Percentiles rank a stretch among this genome's conserved stretches.
Evolutionary conservation across 768 basidiomycete genomes (phyloP).

Genomic region (Russula sp.): DNA sequence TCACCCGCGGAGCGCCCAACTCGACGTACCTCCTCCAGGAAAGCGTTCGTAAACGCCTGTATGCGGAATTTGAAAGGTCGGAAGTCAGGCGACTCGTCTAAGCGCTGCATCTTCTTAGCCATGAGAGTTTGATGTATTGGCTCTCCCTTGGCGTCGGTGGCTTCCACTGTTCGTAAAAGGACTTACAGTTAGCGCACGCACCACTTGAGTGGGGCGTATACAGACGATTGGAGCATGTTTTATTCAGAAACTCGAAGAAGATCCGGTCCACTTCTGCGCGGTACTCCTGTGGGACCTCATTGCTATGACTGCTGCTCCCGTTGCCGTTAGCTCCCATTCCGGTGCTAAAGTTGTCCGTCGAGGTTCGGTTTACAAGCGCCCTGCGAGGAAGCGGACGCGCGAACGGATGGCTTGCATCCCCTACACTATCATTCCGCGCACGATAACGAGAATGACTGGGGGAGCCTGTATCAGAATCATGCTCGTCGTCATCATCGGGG

Average conservation of each 20-base stretch:
- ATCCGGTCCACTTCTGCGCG: slow-evolving; percentile 78
- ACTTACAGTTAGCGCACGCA: slow-evolving; percentile 19
- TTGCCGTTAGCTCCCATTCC: slow-evolving; percentile 21
- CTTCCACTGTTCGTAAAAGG: slow-evolving; percentile 58
- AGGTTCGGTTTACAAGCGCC: slow-evolving; percentile 22
- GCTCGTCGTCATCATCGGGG: slow-evolving; percentile 31
- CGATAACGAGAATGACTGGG: slow-evolving; percentile 24
- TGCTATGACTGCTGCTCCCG: slow-evolving; percentile 31
- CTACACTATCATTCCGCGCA: slow-evolving; percentile 14
- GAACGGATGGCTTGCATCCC: slow-evolving; percentile 8
- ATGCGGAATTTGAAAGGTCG: slow-evolving; percentile 99
- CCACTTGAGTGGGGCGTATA: slow-evolving; percentile 20
- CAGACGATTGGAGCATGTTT: slow-evolving; percentile 84
- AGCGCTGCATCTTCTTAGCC: slow-evolving; percentile 97
- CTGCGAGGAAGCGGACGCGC: slow-evolving; percentile 9
- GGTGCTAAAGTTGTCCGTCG: slow-evolving; percentile 24
- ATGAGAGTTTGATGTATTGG: slow-evolving; percentile 96
- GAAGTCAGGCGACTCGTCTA: slow-evolving; percentile 95
- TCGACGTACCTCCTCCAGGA: slow-evolving; percentile 73
- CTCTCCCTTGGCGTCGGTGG: slow-evolving; percentile 90
- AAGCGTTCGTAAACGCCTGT: slow-evolving; percentile 93
- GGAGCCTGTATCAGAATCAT: slow-evolving; percentile 27
- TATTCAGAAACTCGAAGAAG: slow-evolving; percentile 85
- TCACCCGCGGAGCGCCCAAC: slow-evolving; percentile 13
- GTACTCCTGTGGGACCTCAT: slow-evolving; percentile 77